Evolutionary conservation across 164 flowering plant species (phyloP), one percentile per base, ranked within the genome.

Genomic region (Cinnamomum micranthum): DNA sequence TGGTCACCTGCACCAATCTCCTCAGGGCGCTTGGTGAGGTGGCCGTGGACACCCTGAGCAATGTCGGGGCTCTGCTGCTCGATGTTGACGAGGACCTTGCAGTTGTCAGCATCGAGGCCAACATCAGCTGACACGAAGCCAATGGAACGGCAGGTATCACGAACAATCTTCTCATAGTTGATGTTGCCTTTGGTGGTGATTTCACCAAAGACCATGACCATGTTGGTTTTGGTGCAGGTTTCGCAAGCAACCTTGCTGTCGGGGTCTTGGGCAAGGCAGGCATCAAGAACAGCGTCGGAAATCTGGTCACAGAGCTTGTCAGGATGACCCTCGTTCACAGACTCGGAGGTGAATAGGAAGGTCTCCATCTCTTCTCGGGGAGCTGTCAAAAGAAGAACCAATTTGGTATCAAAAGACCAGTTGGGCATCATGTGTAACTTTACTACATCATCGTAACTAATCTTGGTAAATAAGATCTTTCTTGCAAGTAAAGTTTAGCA

Each of bases 231-330:
- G 80, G 93, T 87, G 85, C 92, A 89, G 58, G 95, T 91, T 83
- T 91, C 95, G n/a, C 95, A 91, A 22, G 95, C 95, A 33, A 91
- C 95, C 86, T 91, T 91, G 87, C 92, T 89, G 74, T 91, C 93
- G 1, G 92, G 89, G 75, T 91, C 95, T 80, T 91, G 91, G 31
- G 78, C 89, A 13, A 91, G 90, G 90, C 95, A 91, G 59, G 95
- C 95, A 28, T 91, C 95, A 19, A 91, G 93, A 52, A 91, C 91
- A 0, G 95, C 95, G 82, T 89, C 95, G 20, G 95, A 91, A 79
- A 91, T 87, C 86, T 91, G 95, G 80, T 91, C 95, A 65, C 95
- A 91, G 7, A 91, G 86, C 86, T 91, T 91, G 85, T 91, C 95
- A 6, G 95, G 95, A 85, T 91, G 95, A 3, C 93, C 95, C 88